Percentiles rank a stretch among this genome's conserved stretches.
phyloP scores from a whole-genome alignment of 2,329 filamentous ascomycete species.

The Elsinoe ampelina region DNA sequence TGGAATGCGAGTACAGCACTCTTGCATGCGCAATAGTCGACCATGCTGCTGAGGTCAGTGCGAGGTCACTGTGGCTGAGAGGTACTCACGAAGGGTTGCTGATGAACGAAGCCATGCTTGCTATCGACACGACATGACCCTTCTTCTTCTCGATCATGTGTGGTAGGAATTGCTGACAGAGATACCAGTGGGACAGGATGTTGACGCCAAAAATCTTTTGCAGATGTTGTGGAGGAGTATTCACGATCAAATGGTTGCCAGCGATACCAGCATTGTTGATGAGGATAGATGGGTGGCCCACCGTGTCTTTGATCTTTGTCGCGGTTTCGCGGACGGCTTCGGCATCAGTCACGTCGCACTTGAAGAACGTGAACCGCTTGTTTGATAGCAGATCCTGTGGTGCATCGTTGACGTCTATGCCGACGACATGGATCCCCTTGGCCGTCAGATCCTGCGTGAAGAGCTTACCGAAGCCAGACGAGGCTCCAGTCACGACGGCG shows the following conservation, averaged over 20 bases:
- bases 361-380: slow-evolving; percentile 29
- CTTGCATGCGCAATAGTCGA: slow-evolving; percentile 46
- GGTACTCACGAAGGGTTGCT: slow-evolving; percentile 27
- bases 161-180: slow-evolving; percentile 44
- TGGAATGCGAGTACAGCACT: slow-evolving; percentile 45
- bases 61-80: not conserved
- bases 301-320: slow-evolving; percentile 29
- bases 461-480: slow-evolving; percentile 31
- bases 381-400: slow-evolving; percentile 26
- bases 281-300: slow-evolving; percentile 39
- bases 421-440: slow-evolving; percentile 31
- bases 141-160: slow-evolving; percentile 43
- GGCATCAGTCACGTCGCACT: slow-evolving; percentile 41
- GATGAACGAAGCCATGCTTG: slow-evolving; percentile 44
- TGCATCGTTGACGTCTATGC: slow-evolving; percentile 29
- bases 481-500: slow-evolving; percentile 28
- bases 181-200: slow-evolving; percentile 42
- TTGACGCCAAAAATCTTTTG: slow-evolving; percentile 45
- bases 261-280: slow-evolving; percentile 45
- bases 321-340: slow-evolving; percentile 37
- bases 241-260: slow-evolving; percentile 38
- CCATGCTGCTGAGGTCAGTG: slow-evolving; percentile 30
- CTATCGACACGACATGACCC: slow-evolving; percentile 49
- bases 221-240: slow-evolving; percentile 36
- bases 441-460: slow-evolving; percentile 28